Evolutionary conservation across 176 grass and related monocot genomes (phyloP), one percentile per base, ranked within the genome.

Genomic region (Oryza punctata): DNA sequence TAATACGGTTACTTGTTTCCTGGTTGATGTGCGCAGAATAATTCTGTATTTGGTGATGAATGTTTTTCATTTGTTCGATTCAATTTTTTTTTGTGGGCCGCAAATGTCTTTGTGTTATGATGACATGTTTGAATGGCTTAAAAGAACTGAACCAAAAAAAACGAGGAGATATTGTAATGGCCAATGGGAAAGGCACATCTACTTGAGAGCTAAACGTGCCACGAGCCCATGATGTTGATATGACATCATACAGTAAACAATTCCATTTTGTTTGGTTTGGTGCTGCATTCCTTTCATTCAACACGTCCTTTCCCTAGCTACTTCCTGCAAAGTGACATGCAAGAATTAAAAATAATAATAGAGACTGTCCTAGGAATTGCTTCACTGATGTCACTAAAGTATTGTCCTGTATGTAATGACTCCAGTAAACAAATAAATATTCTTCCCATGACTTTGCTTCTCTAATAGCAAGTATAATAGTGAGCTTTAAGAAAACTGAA

Each of bases 201-300:
- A 74, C 60, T 64, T 66, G 5, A 66, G 32, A 45, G 45, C 73
- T n/a, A 72, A 78, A 65, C 40, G 43, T 41, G 73, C 29, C 54
- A 67, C 8, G 37, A 38, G 37, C 37, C 37, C 37, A 38, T 3
- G 59, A 78, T 59, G 59, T 65, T 88, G 86, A 73, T 79, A 67
- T 35, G 45, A 79, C 37, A 26, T 79, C 81, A 83, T 23, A 21
- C 30, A 72, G 21, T 66, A 66, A 83, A 78, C 73, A 30, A 54
- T 72, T 65, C 23, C 57, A 61, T 24, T 23, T 61, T 61, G n/a
- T 28, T 72, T 8, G 44, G 86, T 88, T 84, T 37, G 87, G 87
- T 79, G 69, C 26, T 74, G 87, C 75, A 61, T 84, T 84, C 75
- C 81, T 88, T 73, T 84, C 86, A 40, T 44, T 1, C 19, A 63